Evolutionary conservation across 208 protist genomes (phyloP).

Genomic region (Acanthamoeba royreba): DNA sequence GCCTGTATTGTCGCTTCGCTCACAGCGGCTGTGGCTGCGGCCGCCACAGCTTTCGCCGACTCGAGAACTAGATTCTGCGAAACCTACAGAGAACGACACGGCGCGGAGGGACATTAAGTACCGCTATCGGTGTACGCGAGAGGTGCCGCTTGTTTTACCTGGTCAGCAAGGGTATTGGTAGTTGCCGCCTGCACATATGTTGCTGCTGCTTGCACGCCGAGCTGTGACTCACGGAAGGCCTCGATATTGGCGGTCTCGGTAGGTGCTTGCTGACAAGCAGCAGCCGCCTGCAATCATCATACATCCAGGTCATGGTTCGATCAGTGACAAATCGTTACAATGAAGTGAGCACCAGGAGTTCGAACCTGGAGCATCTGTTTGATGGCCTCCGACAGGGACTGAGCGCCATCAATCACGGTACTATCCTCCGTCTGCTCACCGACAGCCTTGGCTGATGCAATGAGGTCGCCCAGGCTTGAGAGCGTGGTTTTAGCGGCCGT

Average conservation of each 20-base stretch:
- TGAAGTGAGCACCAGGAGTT: background rate
- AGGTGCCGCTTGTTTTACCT: too few relatives aligned
- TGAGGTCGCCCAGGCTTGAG: background rate
- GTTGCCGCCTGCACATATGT: constrained; percentile 9
- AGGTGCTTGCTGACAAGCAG: background rate
- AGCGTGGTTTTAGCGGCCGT: background rate
- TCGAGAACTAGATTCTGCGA: constrained; percentile 32
- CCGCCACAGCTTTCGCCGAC: constrained; percentile 25
- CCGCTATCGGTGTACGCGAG: too few relatives aligned
- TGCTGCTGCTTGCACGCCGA: background rate
- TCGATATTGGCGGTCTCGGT: background rate
- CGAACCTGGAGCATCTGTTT: background rate
- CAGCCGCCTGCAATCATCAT: background rate
- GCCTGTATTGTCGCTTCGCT: background rate
- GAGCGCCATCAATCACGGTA: background rate
- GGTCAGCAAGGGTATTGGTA: background rate
- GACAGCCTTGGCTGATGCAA: background rate
- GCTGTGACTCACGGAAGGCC: background rate
- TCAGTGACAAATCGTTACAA: background rate
- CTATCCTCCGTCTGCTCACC: background rate
- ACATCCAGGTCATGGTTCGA: background rate
- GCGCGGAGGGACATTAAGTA: background rate
- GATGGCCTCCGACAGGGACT: background rate
- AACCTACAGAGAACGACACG: background rate
- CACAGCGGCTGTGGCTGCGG: background rate